phyloP scores from a whole-genome alignment of 345 rosid genomes.

The Sisymbrium irio region DNA sequence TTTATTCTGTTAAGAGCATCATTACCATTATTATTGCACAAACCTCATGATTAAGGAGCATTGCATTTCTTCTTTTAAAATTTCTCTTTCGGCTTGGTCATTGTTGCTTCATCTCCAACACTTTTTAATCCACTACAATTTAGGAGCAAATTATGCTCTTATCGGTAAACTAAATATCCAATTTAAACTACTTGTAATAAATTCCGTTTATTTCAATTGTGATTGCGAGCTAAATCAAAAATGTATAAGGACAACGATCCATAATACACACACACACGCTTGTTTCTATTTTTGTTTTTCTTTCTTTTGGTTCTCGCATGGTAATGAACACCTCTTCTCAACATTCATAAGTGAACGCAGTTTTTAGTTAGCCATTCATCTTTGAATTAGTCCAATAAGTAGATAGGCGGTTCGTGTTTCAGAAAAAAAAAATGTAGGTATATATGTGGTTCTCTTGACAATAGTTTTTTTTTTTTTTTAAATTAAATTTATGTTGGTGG shows the following conservation, averaged over 20 bases:
- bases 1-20: constrained; percentile 25
- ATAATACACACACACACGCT: background rate
- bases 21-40: constrained; percentile 34
- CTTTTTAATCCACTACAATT: background rate
- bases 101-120: constrained; percentile 25
- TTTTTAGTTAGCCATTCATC: background rate
- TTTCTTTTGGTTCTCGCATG: background rate
- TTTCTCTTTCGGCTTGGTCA: constrained; percentile 16
- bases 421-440: too few relatives aligned
- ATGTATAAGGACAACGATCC: background rate
- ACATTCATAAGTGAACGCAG: background rate
- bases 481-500: background rate
- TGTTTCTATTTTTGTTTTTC: background rate
- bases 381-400: background rate
- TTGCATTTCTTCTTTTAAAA: constrained; percentile 24
- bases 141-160: background rate
- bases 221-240: background rate
- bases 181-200: background rate
- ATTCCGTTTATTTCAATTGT: background rate
- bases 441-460: background rate
- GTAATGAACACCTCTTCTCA: background rate
- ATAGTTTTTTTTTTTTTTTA: background rate
- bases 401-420: too few relatives aligned
- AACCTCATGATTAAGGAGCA: constrained; percentile 34
- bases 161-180: background rate